phyloP scores from a whole-genome alignment of 208 protist species.

The Acanthamoeba triangularis region DNA sequence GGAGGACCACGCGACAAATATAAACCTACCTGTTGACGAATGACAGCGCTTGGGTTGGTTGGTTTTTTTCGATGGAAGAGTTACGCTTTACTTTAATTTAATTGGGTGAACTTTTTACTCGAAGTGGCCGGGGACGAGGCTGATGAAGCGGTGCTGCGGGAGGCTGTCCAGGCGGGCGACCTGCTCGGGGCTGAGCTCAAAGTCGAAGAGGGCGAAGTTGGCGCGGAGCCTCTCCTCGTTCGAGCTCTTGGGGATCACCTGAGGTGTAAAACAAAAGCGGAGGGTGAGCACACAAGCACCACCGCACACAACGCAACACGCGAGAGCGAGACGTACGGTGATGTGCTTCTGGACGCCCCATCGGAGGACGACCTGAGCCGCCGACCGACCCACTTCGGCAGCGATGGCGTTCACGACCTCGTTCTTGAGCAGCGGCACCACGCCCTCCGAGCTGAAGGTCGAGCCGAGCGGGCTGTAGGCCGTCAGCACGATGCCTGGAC shows the following conservation, averaged over 20 bases:
- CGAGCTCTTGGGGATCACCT: constrained; percentile 93
- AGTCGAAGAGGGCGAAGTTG: constrained; percentile 95
- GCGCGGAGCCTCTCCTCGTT: constrained; percentile 92
- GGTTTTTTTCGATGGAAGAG: no score
- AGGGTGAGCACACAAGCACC: not conserved
- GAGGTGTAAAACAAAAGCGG: not conserved
- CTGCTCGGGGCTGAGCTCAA: constrained; percentile 92
- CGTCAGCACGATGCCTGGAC: constrained; percentile 84
- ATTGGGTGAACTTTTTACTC: no score
- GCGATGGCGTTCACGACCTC: constrained; percentile 78
- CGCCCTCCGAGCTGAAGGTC: not conserved
- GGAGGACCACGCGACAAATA: no score
- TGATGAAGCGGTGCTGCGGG: not conserved
- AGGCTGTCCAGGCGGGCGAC: constrained; percentile 88
- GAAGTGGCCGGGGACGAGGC: constrained; percentile 22
- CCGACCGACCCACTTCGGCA: constrained; percentile 17
- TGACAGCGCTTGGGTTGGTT: no score
- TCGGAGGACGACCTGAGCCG: constrained; percentile 67
- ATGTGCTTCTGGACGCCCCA: constrained; percentile 81
- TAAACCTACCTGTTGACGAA: no score
- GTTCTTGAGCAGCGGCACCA: constrained; percentile 70
- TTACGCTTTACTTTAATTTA: no score
- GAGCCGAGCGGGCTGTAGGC: constrained; percentile 86
- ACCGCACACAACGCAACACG: not conserved
- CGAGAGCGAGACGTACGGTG: not conserved